A percentile compares a stretch with the other conserved stretches of the same genome.
phyloP scores from a whole-genome alignment of 306 rosid species.

The Spatholobus suberectus region DNA sequence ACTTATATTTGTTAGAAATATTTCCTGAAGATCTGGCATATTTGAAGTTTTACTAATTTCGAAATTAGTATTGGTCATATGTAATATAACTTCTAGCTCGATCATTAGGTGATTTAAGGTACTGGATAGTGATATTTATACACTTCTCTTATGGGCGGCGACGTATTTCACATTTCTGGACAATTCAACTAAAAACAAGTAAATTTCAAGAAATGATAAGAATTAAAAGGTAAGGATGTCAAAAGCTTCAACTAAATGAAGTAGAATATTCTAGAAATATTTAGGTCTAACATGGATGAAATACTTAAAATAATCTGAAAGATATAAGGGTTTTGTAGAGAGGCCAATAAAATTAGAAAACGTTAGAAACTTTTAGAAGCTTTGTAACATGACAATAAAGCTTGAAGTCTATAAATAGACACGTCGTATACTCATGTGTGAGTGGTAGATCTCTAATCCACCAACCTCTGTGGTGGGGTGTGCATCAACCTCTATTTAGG shows the following conservation, averaged over 20 bases:
- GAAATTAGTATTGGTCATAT: background rate
- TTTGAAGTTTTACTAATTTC: background rate
- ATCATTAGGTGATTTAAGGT: background rate
- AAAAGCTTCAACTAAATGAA: background rate
- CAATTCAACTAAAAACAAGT: background rate
- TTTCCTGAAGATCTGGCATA: background rate
- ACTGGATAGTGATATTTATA: background rate
- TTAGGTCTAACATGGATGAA: background rate
- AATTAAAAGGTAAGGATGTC: no score
- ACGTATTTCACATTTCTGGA: background rate
- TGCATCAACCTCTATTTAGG: no score
- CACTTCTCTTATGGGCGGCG: background rate
- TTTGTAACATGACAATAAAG: no score
- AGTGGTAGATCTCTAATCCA: no score
- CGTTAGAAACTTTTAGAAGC: no score
- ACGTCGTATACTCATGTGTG: no score
- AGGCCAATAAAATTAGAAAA: no score
- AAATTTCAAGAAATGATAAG: background rate
- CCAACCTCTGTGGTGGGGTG: no score
- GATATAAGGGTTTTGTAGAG: no score
- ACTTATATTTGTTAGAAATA: background rate
- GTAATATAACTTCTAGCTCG: background rate
- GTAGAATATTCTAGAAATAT: background rate
- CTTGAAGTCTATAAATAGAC: no score
- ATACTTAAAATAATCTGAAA: no score